Evolutionary conservation across 2,329 filamentous ascomycete genomes (phyloP), one percentile per base, ranked within the genome.

Genomic region (Clarireedia paspali): DNA sequence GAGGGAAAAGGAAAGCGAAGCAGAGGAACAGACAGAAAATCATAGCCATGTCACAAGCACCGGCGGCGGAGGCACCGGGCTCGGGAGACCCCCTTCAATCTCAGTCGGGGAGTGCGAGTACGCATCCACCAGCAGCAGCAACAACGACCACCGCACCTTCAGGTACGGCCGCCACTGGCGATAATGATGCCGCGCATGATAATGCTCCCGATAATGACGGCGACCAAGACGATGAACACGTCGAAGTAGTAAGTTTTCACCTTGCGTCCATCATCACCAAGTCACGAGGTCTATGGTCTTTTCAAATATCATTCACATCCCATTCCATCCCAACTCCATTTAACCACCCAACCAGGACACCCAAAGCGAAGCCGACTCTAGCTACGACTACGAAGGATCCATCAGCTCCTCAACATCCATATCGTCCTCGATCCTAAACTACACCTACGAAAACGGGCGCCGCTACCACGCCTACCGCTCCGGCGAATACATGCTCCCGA

Each of bases 401-500:
- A 38, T 45, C 6, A 40, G 4, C 10, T 39, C 44, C 6, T 42
- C 53, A 7, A 46, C 48, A 39, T 68, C 65, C 7, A 52, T 69
- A 4, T 55, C 60, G 3, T 63, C 59, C 47, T 71, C 68, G 39
- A 70, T 80, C 24, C 70, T 75, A 45, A 74, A 82, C 58, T 83
- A 79, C 60, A 71, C 73, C 49, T 75, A 72, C 56, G 79, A 82
- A 62, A 81, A 84, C 63, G 81, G 81, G n/a, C 73, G 80, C 24
- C 73, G 80, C 26, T 84, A 83, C 57, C 80, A 82, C 62, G 73
- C 73, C 44, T 81, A 78, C 63, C 72, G 78, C 17, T 77, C 79
- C 56, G 79, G 78, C 5, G 64, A 67, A 10, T 84, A 84, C 62
- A 77, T 77, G 54, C 81, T 83, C 50, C 81, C 81, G 26, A 84